phyloP scores from a whole-genome alignment of 139 green algal species.

The Chlamydomonas sp. region DNA sequence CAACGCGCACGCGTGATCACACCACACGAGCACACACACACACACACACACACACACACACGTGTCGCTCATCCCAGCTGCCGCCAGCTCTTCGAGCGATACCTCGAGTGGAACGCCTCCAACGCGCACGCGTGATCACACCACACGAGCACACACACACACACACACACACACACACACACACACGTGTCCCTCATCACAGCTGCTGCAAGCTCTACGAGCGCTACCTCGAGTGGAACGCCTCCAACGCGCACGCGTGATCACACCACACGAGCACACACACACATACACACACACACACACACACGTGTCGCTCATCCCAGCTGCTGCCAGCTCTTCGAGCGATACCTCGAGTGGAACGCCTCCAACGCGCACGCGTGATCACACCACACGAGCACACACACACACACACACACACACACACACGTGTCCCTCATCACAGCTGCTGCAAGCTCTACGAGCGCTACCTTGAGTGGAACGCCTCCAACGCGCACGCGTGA shows the following conservation, averaged over 20 bases:
- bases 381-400: neutral
- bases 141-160: neutral
- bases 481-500: neutral
- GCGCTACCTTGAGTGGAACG: neutral
- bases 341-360: conserved; percentile 89
- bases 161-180: neutral
- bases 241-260: conserved; percentile 64
- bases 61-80: conserved; percentile 36
- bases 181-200: neutral
- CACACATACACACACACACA: neutral
- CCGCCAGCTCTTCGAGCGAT: conserved; percentile 50
- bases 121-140: neutral
- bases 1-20: neutral
- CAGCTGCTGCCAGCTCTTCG: conserved; percentile 82
- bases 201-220: conserved; percentile 84
- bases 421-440: neutral
- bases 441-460: neutral
- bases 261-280: neutral
- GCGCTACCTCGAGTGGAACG: conserved; percentile 88
- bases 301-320: neutral
- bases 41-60: neutral
- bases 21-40: neutral
- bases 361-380: conserved; percentile 65
- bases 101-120: neutral
- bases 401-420: neutral